Evolutionary conservation across 2,329 filamentous ascomycete genomes (phyloP).

Genomic region (Claviceps capensis): DNA sequence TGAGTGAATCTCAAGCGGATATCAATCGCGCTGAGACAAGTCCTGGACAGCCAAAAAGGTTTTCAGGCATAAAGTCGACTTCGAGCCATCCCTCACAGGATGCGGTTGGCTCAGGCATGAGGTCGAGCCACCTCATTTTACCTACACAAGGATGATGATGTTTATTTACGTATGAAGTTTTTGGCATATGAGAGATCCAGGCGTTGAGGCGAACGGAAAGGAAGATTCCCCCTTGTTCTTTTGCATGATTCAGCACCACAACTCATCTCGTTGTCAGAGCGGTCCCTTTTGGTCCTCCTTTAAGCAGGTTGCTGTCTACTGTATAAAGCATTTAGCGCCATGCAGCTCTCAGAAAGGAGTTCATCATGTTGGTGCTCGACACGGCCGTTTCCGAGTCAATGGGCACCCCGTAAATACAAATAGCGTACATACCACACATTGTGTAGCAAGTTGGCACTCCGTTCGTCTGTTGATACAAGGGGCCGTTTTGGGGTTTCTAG

Average conservation of each 20-base stretch:
- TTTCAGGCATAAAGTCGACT: neutral
- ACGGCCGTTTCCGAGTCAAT: too few relatives aligned
- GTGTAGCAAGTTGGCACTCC: too few relatives aligned
- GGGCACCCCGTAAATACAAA: too few relatives aligned
- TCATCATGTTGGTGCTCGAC: too few relatives aligned
- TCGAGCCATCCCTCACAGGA: neutral
- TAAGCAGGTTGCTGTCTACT: too few relatives aligned
- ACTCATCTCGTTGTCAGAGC: neutral
- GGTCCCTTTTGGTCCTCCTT: neutral
- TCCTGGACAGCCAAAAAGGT: neutral
- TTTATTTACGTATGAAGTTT: constrained; percentile 3
- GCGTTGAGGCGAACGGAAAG: constrained; percentile 11
- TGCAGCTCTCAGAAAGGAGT: too few relatives aligned
- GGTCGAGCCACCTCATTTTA: too few relatives aligned
- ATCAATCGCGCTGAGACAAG: constrained; percentile 3
- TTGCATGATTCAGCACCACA: neutral
- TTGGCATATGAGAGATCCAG: constrained; percentile 8
- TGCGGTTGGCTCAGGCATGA: neutral
- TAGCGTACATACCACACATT: too few relatives aligned
- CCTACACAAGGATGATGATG: neutral
- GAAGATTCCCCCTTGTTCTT: constrained; percentile 14
- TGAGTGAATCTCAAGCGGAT: constrained; percentile 13
- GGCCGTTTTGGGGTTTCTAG: too few relatives aligned
- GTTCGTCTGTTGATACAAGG: too few relatives aligned
- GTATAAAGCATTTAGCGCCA: too few relatives aligned